Evolutionary conservation across 139 green algal species (phyloP).

Genomic region (Chlamydomonas incerta): DNA sequence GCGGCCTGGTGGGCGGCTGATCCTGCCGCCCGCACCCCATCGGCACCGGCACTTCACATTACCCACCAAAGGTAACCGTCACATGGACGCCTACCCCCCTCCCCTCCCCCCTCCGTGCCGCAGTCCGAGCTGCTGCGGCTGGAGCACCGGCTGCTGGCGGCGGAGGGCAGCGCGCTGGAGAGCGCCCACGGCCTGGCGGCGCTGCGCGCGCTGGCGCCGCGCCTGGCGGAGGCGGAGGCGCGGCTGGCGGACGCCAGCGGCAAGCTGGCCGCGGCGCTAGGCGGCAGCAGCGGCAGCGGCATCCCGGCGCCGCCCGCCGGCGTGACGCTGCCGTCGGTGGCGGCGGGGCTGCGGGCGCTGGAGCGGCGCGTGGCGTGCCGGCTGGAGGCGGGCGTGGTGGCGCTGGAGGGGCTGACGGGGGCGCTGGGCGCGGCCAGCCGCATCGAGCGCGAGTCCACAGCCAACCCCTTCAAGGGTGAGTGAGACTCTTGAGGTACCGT

Average conservation of each 20-base stretch:
- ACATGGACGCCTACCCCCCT: too few species aligned
- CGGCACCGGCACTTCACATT: too few species aligned
- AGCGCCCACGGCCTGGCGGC: constrained; percentile 19
- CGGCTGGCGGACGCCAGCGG: constrained; percentile 4
- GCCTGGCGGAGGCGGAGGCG: constrained; percentile 11
- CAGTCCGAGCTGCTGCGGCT: constrained; percentile 12
- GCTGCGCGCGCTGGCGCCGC: constrained; percentile 5
- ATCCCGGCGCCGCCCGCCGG: not conserved
- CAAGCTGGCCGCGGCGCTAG: constrained; percentile 17
- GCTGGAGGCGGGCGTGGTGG: not conserved
- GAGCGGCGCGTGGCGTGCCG: constrained; percentile 6
- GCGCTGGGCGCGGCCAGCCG: not conserved
- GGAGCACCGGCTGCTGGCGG: not conserved
- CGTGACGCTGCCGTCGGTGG: constrained; percentile 6
- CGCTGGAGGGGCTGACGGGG: constrained; percentile 4
- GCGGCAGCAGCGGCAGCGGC: not conserved
- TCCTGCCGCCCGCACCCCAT: too few species aligned
- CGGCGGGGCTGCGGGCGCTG: not conserved
- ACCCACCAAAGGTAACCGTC: too few species aligned
- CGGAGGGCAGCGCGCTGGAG: constrained; percentile 4
- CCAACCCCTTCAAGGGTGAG: constrained; percentile 40
- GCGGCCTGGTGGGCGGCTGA: too few species aligned
- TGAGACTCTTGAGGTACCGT: too few species aligned
- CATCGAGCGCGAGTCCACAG: constrained; percentile 13
- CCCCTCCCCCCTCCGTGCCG: not conserved